Evolutionary conservation across 208 protist genomes (phyloP).

Genomic region (Leishmania gerbilli): DNA sequence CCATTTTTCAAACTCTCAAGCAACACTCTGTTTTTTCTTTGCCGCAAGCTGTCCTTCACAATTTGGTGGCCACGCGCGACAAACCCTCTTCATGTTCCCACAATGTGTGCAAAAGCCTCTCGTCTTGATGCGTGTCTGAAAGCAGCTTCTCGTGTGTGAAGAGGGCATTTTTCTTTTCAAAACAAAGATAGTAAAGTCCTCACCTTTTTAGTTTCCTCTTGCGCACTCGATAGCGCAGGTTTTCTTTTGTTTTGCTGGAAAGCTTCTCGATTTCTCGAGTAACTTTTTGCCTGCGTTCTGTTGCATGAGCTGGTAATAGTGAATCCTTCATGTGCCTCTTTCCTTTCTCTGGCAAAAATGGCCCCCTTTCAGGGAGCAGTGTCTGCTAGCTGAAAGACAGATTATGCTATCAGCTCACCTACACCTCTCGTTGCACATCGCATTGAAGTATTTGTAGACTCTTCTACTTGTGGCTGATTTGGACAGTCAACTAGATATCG

Average conservation of each 20-base stretch:
- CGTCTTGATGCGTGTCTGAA: background rate
- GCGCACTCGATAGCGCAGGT: background rate
- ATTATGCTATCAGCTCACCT: background rate
- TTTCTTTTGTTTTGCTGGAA: background rate
- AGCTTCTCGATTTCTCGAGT: background rate
- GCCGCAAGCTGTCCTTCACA: background rate
- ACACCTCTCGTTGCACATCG: background rate
- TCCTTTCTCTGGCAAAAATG: background rate
- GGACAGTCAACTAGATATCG: background rate
- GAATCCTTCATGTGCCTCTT: background rate
- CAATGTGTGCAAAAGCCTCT: background rate
- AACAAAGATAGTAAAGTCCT: background rate
- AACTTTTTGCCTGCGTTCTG: background rate
- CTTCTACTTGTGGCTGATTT: background rate
- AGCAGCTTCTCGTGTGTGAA: background rate
- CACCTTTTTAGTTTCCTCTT: background rate
- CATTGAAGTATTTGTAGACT: background rate
- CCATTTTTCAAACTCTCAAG: background rate
- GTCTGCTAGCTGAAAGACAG: background rate
- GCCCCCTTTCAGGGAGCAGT: background rate
- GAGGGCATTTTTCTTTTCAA: background rate
- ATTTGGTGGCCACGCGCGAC: background rate
- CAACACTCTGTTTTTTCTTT: background rate
- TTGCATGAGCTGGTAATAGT: background rate
- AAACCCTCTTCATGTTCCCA: background rate